Percentiles rank a stretch among this genome's conserved stretches.
Conservation (phyloP, 2,329 filamentous ascomycete species). For the Aspergillus sp. region DNA sequence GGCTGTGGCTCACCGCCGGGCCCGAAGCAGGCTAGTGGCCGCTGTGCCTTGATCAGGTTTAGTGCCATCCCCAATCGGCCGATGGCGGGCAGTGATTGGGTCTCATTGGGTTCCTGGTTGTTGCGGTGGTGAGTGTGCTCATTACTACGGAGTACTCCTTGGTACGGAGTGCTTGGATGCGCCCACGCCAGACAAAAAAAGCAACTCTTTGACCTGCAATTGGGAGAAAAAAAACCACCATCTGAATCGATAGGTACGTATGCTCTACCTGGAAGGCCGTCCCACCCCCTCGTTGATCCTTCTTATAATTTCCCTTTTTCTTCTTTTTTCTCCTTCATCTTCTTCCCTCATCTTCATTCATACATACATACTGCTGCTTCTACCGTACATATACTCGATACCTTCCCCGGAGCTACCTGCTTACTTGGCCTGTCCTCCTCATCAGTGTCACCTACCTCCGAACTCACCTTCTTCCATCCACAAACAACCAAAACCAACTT, state of each 20-base stretch:
- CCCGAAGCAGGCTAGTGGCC: constrained; percentile 12
- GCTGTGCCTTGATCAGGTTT: constrained; percentile 1
- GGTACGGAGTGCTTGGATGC: constrained; percentile 1
- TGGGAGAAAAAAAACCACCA: not conserved
- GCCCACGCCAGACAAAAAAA: not conserved
- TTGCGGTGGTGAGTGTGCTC: constrained; percentile 8
- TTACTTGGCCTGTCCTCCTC: not conserved
- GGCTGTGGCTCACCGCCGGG: constrained; percentile 13
- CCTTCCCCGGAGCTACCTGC: not conserved
- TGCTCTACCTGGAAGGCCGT: not conserved
- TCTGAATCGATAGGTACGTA: not conserved
- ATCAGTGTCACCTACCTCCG: not conserved
- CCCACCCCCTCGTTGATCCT: not conserved
- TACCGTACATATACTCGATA: not conserved
- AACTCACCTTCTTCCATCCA: too few relatives aligned
- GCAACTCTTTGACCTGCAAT: constrained; percentile 1
- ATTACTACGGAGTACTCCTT: constrained; percentile 13
- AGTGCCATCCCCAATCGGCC: not conserved
- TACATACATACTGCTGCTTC: not conserved
- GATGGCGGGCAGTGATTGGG: constrained; percentile 1
- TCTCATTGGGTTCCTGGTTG: constrained; percentile 3
- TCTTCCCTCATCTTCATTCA: not conserved
- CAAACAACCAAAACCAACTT: too few relatives aligned
- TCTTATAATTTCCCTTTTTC: not conserved
- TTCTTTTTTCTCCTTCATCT: not conserved